phyloP scores from a whole-genome alignment of 129 eudicot genomes.

The Arctium lappa region DNA sequence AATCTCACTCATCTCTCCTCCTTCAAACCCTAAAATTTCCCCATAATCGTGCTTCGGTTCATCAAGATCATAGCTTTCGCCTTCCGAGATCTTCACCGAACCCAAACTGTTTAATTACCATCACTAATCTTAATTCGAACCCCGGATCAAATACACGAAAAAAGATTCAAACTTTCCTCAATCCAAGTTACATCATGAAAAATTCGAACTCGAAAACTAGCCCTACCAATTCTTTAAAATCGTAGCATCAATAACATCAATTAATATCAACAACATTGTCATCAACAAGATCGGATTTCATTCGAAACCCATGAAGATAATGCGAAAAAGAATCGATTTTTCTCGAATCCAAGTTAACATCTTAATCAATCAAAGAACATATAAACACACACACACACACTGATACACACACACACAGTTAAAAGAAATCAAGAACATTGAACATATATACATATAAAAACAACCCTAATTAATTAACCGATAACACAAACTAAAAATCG shows the following conservation, averaged over 20 bases:
- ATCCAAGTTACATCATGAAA: constrained; percentile 5
- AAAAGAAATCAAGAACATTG: not conserved
- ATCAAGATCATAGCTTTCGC: not conserved
- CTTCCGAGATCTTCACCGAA: not conserved
- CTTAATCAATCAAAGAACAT: not conserved
- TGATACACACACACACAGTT: not conserved
- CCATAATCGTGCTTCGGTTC: not conserved
- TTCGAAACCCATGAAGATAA: not conserved
- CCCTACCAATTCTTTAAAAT: not conserved
- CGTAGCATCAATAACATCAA: not conserved
- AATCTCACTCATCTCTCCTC: not conserved
- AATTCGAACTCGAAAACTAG: not conserved
- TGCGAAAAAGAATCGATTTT: not conserved
- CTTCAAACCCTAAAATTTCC: constrained; percentile 21
- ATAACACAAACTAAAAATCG: not conserved
- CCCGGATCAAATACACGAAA: not conserved
- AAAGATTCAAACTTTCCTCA: not conserved
- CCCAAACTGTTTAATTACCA: constrained; percentile 18
- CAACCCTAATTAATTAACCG: not conserved
- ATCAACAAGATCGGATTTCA: constrained; percentile 6
- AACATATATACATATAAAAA: not conserved
- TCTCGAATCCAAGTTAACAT: not conserved
- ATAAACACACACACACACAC: not conserved
- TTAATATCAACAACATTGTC: not conserved
- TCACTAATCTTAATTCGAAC: not conserved